Base-by-base conservation (phyloP, 495 filamentous ascomycete species). In the Glarea lozoyensis region DNA sequence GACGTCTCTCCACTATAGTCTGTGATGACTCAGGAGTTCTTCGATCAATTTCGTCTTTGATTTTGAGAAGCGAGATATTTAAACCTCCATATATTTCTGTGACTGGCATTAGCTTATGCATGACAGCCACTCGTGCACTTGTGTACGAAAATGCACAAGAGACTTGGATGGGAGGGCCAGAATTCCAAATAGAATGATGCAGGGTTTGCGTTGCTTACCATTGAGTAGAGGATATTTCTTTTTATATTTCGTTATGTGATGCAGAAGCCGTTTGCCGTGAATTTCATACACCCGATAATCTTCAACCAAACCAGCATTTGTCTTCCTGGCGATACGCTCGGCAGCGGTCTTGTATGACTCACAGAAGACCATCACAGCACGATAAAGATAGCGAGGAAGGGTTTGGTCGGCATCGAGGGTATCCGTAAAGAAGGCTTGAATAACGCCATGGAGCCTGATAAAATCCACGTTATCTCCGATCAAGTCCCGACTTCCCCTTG, bases 391-490 rank as follows among this genome's bases (percentile, higher is more conserved):
- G 15, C 73, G 75, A n/a, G 68, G 61, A 5, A 72, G 60, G 17
- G 80, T 66, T 9, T 68, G 65, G 25, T 77, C 68, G 40, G 73
- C 70, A 16, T 70, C 69, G 3, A 92, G 61, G 17, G 75, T 70
- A 51, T 86, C 82, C 13, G 82, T 73, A 45, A 84, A 86, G 41
- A 88, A 88, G 0, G 75, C 80, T 54, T 90, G 86, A 4, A 88
- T 82, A 1, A 90, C 83, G 23, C 75, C 81, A 56, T 88, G 84
- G 31, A 90, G 69, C 23, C 81, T 78, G 23, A 90, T 68, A 24
- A 88, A 70, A 40, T 88, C 85, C 16, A 86, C 72, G 27, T 70
- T 67, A 17, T 73, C 73, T 1, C 65, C 64, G 13, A 78, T 60
- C 38, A 68, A 76, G 19, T 70, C 63, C 30, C 62, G 61, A 49